Evolutionary conservation across 495 filamentous ascomycete genomes (phyloP).

Genomic region (Talaromyces trachyspermus): DNA sequence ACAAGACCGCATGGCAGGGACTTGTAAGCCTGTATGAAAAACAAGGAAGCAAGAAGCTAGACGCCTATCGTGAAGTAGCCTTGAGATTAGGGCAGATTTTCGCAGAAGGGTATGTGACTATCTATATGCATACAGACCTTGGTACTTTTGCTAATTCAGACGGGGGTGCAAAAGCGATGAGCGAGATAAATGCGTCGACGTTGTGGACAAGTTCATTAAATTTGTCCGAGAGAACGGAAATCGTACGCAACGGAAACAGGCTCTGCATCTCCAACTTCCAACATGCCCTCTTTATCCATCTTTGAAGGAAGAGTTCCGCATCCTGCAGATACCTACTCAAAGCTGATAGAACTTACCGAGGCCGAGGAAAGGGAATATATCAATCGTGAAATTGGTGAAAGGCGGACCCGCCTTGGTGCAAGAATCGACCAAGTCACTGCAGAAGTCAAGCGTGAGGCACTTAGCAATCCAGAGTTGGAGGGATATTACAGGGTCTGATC

Average conservation of each 20-base stretch:
- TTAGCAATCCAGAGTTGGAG: conserved; percentile 61
- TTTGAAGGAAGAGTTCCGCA: conserved; percentile 81
- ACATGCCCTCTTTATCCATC: conserved; percentile 66
- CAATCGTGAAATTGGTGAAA: conserved; percentile 82
- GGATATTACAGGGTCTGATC: conserved; percentile 72
- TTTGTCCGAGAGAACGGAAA: conserved; percentile 65
- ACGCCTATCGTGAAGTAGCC: conserved; percentile 64
- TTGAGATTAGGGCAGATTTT: conserved; percentile 69
- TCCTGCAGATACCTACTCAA: conserved; percentile 73
- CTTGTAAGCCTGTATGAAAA: conserved; percentile 79
- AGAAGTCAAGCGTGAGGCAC: conserved; percentile 83
- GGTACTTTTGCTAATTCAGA: conserved; percentile 12
- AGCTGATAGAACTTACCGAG: conserved; percentile 79
- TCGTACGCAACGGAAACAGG: conserved; percentile 60
- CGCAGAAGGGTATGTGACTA: conserved; percentile 49
- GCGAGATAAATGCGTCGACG: conserved; percentile 64
- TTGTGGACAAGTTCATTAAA: conserved; percentile 70
- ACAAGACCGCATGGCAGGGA: conserved; percentile 80
- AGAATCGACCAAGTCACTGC: conserved; percentile 70
- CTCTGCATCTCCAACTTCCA: conserved; percentile 70
- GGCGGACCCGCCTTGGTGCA: conserved; percentile 81
- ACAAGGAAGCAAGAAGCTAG: conserved; percentile 59
- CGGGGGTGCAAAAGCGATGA: conserved; percentile 41
- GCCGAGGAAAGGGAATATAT: conserved; percentile 82
- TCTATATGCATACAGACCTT: background rate